phyloP scores from a whole-genome alignment of 2,329 filamentous ascomycete genomes.

The Monilinia laxa region DNA sequence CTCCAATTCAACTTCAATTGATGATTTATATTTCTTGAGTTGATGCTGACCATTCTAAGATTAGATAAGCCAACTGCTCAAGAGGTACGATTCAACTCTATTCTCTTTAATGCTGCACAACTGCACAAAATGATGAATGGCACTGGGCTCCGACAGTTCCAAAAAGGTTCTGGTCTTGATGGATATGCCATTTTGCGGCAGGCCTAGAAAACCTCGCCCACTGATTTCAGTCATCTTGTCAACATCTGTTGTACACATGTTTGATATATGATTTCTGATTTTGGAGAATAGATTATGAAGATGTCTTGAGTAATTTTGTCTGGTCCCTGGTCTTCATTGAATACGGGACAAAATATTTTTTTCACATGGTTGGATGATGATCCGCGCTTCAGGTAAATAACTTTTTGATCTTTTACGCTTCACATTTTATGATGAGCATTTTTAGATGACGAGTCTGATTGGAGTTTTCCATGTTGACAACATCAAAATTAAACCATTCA shows the following conservation, averaged over 20 bases:
- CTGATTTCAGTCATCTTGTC: constrained; percentile 58
- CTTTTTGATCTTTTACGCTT: constrained; percentile 24
- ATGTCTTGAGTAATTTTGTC: background rate
- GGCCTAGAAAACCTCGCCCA: constrained; percentile 99
- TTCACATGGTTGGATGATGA: background rate
- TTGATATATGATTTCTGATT: constrained; percentile 16
- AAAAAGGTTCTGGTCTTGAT: constrained; percentile 55
- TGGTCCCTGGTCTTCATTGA: constrained; percentile 6
- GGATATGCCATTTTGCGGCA: constrained; percentile 90
- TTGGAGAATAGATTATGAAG: constrained; percentile 10
- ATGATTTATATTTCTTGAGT: background rate
- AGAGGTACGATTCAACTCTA: constrained; percentile 28
- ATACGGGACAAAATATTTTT: background rate
- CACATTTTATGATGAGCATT: constrained; percentile 49
- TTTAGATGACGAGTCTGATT: constrained; percentile 78
- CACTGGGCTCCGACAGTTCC: constrained; percentile 91
- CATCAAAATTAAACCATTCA: constrained; percentile 69
- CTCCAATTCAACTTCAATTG: background rate
- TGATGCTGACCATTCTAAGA: constrained; percentile 22
- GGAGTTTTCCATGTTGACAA: constrained; percentile 71
- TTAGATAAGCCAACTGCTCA: background rate
- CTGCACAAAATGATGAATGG: constrained; percentile 71
- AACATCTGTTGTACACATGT: constrained; percentile 8
- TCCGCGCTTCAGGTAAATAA: constrained; percentile 26
- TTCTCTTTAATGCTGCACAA: constrained; percentile 22